phyloP scores from a whole-genome alignment of 225 moss, liverwort and hornwort species.

The Physcomitrellopsis africana region DNA sequence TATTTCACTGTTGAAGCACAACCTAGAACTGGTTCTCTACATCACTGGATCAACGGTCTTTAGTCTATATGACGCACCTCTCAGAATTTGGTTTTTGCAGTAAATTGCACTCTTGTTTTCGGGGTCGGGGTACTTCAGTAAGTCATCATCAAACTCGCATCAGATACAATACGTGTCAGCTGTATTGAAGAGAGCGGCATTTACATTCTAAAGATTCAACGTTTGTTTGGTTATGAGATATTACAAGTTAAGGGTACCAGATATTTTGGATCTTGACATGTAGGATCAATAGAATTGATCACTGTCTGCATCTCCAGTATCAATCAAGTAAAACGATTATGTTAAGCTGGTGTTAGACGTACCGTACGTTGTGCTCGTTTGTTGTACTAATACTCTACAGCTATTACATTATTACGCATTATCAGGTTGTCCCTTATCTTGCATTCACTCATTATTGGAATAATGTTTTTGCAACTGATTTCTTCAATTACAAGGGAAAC shows the following conservation, averaged over 20 bases:
- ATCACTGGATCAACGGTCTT: constrained; percentile 14
- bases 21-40: not conserved
- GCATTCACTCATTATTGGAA: too few relatives aligned
- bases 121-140: constrained; percentile 9
- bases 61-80: not conserved
- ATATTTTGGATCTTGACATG: not conserved
- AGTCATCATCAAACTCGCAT: constrained; percentile 13
- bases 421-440: too few relatives aligned
- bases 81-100: constrained; percentile 8
- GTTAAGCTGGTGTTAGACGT: too few relatives aligned
- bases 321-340: too few relatives aligned
- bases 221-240: constrained; percentile 1
- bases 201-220: not conserved
- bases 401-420: too few relatives aligned
- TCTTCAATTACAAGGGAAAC: not conserved
- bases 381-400: too few relatives aligned
- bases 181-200: constrained; percentile 4
- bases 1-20: constrained; percentile 12
- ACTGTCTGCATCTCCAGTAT: not conserved
- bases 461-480: not conserved
- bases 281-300: not conserved
- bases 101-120: not conserved
- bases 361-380: too few relatives aligned
- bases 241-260: not conserved
- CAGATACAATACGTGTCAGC: not conserved